These are phyloP conservation scores for Saccharomycopsis amapae DNA, from an alignment of 805 yeast genomes.

Conservation along the genomic window DNA sequence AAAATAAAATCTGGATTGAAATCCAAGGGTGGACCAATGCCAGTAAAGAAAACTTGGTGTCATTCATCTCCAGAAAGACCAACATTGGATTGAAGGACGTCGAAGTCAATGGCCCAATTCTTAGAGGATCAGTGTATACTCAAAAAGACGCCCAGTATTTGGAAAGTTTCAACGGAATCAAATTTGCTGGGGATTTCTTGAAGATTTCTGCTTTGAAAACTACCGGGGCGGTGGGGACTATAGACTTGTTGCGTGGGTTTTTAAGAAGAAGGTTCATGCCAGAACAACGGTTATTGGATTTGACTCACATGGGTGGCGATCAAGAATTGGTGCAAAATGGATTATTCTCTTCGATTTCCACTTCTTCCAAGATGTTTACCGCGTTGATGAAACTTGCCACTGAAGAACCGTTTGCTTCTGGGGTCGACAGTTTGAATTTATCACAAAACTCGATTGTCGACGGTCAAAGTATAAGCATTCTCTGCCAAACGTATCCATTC, in stretches of 20 bases:
- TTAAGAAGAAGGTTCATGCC: constrained; percentile 62
- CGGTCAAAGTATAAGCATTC: constrained; percentile 26
- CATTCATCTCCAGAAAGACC: constrained; percentile 64
- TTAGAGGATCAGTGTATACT: constrained; percentile 52
- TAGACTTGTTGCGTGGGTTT: constrained; percentile 55
- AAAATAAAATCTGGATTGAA: constrained; percentile 45
- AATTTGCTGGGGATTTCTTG: constrained; percentile 70
- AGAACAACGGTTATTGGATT: constrained; percentile 56
- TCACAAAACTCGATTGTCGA: constrained; percentile 62
- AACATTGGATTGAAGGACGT: constrained; percentile 48
- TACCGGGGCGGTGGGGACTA: constrained; percentile 38
- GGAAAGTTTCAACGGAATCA: constrained; percentile 61
- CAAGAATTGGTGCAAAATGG: constrained; percentile 53
- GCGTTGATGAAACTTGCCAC: constrained; percentile 81
- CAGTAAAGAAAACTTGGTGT: constrained; percentile 54
- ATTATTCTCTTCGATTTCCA: constrained; percentile 50
- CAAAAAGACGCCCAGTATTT: constrained; percentile 53
- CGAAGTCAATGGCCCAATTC: constrained; percentile 45
- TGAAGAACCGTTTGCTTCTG: constrained; percentile 34
- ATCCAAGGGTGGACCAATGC: constrained; percentile 82
- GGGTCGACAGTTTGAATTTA: constrained; percentile 63
- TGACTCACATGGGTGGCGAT: constrained; percentile 60
- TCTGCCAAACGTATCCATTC: constrained; percentile 68
- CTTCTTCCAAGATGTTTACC: constrained; percentile 77
- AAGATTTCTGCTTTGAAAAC: constrained; percentile 37